Evolutionary conservation across 2,329 filamentous ascomycete species (phyloP).

Genomic region (Metarhizium album): DNA sequence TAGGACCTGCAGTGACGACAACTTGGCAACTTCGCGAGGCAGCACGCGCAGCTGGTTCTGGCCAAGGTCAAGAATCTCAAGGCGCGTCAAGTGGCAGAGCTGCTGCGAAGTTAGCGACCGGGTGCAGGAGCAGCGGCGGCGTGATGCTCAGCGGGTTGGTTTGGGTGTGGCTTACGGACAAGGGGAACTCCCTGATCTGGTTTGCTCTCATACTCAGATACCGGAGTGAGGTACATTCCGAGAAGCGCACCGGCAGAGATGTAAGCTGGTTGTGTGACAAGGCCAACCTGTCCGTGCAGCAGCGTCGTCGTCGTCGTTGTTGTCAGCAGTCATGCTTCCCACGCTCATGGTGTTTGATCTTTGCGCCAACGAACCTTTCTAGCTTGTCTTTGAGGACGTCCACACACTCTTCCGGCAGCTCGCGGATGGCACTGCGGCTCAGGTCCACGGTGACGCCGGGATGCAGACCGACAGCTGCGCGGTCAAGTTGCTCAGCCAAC

Average conservation of each 20-base stretch:
- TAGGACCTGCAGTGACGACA: constrained; percentile 83
- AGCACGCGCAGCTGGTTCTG: constrained; percentile 73
- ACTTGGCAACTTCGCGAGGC: constrained; percentile 66
- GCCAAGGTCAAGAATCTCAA: constrained; percentile 89
- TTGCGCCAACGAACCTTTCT: constrained; percentile 46
- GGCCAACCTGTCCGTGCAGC: constrained; percentile 46
- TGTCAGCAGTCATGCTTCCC: background rate
- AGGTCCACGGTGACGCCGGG: constrained; percentile 69
- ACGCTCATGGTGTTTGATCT: background rate
- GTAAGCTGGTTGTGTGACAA: constrained; percentile 68
- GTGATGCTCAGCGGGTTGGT: background rate
- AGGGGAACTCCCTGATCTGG: constrained; percentile 51
- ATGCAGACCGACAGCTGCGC: constrained; percentile 48
- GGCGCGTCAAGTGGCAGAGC: constrained; percentile 75
- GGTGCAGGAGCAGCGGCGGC: background rate
- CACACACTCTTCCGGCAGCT: constrained; percentile 61
- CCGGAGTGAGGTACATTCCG: constrained; percentile 65
- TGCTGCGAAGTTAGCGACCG: constrained; percentile 27
- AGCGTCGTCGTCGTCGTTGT: too few relatives aligned
- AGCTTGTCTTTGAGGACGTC: constrained; percentile 64
- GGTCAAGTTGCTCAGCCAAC: constrained; percentile 49
- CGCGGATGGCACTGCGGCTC: constrained; percentile 62
- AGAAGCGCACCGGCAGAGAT: constrained; percentile 56
- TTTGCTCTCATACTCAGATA: constrained; percentile 77
- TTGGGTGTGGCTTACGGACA: constrained; percentile 32